Evolutionary conservation across 2,329 filamentous ascomycete genomes (phyloP), one percentile per base, ranked within the genome.

Genomic region (Microcyclospora pomicola): DNA sequence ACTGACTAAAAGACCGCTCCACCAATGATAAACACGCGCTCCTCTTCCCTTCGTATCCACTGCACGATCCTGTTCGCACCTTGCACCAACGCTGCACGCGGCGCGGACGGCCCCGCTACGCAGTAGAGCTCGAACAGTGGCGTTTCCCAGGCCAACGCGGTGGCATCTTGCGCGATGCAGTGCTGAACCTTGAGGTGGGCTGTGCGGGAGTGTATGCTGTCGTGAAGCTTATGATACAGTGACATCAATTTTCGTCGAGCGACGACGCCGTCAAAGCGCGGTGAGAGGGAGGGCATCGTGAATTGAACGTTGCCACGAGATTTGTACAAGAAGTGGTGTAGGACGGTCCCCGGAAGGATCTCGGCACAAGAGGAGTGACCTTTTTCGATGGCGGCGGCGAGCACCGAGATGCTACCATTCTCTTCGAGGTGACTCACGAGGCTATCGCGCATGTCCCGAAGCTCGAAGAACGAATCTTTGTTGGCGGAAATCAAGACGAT

Each of bases 301-400:
- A 95, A 98, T 58, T 98, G 92, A 19, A 98, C 91, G 51, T 98
- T 94, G 14, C 80, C 78, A 42, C 84, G 75, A 12, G 84, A 94
- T 61, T 96, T 98, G 69, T 94, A 98, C 13, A 98, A 64, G 55
- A 96, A 98, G 65, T 98, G 91, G 49, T 81, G 79, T 37, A 96
- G 66, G 27, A 81, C 77, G 12, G 80, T 82, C 15, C 81, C 82
- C 0, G 86, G 82, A 1, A 86, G 73, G 41, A 98, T 78, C 42
- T 91, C 80, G 12, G 75, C 73, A 41, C 80, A 73, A 16, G 65
- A 67, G 1, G 82, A 79, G 9, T 88, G 80, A 9, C 86, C 85
- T 27, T 72, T 66, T 9, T 70, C 70, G 27, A 83, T 75, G 11
- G 87, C 82, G 2, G 69, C 63, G 45, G 75, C 75, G 55, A 98